Conservation (phyloP, 1,139 yeast genomes). For the Yamadazyma taylorii region DNA sequence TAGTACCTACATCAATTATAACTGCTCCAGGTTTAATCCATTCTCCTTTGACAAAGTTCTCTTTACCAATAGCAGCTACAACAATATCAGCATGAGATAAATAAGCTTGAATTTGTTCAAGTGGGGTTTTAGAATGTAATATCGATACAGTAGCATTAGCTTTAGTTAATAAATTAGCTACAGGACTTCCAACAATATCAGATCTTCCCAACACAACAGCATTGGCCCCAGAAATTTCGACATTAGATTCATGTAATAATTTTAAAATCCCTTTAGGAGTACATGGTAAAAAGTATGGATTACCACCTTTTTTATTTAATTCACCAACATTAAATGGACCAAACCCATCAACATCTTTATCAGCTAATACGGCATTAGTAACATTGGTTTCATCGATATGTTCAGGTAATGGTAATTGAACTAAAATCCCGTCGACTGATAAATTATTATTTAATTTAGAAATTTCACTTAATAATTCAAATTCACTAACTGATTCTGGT, state of each 20-base stretch:
- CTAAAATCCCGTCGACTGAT: conserved; percentile 81
- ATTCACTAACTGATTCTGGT: conserved; percentile 59
- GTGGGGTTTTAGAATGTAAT: conserved; percentile 70
- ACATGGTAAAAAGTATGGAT: conserved; percentile 86
- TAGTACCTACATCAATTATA: conserved; percentile 96
- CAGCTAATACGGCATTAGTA: conserved; percentile 72
- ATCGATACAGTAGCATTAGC: conserved; percentile 87
- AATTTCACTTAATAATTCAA: conserved; percentile 60
- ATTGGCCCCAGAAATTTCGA: conserved; percentile 67
- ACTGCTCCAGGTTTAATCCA: conserved; percentile 86
- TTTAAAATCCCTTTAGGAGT: conserved; percentile 95
- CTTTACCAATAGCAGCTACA: conserved; percentile 87
- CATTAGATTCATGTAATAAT: conserved; percentile 63
- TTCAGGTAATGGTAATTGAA: conserved; percentile 87
- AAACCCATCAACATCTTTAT: conserved; percentile 95
- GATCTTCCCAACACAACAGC: conserved; percentile 97
- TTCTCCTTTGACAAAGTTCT: conserved; percentile 80
- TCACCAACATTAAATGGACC: conserved; percentile 91
- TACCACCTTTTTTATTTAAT: conserved; percentile 83
- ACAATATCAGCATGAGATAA: conserved; percentile 83
- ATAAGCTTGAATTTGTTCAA: conserved; percentile 54
- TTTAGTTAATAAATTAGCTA: conserved; percentile 75
- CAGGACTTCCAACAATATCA: conserved; percentile 95
- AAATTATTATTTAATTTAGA: conserved; percentile 64
- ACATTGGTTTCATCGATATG: conserved; percentile 78